Conservation (phyloP, 257 asterid species). For the Phtheirospermum japonicum region DNA sequence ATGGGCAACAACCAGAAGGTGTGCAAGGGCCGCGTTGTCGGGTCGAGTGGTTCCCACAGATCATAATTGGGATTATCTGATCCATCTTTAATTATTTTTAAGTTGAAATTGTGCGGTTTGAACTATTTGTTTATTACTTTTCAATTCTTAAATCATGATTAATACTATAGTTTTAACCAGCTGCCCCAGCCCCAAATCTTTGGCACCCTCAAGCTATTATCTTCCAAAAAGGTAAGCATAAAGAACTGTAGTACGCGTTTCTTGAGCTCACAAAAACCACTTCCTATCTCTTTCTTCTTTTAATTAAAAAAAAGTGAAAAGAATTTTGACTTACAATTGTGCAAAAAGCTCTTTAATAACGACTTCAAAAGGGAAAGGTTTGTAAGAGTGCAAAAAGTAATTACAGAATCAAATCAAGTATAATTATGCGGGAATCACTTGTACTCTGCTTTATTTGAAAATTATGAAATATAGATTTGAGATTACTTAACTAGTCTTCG, state of each 20-base stretch:
- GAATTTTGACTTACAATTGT: neutral
- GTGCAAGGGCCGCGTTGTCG: conserved; percentile 38
- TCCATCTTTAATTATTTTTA: conserved; percentile 31
- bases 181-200: neutral
- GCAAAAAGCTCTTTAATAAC: neutral
- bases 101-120: neutral
- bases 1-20: conserved; percentile 32
- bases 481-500: neutral
- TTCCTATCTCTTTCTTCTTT: neutral
- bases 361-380: neutral
- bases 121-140: too few relatives aligned
- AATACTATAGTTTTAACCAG: neutral
- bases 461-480: neutral
- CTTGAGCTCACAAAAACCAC: neutral
- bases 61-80: conserved; percentile 46
- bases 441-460: neutral
- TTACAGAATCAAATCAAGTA: neutral
- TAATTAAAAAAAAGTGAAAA: neutral
- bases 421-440: neutral
- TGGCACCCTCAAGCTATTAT: conserved; percentile 23
- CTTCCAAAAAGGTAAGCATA: conserved; percentile 6
- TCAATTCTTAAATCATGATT: neutral
- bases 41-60: conserved; percentile 52
- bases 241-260: neutral
- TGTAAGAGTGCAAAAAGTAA: neutral